Evolutionary conservation across 2,329 filamentous ascomycete species (phyloP).

Genomic region (Lachnellula subtilissima): DNA sequence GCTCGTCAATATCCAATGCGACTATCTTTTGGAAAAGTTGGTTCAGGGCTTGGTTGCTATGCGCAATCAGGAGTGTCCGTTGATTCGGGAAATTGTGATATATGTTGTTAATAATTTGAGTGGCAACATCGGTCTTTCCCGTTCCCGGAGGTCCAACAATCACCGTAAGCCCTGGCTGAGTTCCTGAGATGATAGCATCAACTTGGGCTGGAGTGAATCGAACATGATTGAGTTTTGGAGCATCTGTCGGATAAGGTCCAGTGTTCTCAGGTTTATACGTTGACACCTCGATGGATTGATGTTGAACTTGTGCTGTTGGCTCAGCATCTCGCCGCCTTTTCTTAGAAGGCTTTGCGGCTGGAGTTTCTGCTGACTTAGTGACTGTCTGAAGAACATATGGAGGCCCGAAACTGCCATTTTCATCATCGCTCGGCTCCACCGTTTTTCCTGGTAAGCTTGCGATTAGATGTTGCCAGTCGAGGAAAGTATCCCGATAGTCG

Average conservation of each 20-base stretch:
- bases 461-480: conserved; percentile 91
- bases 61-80: conserved; percentile 85
- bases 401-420: conserved; percentile 70
- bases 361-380: conserved; percentile 48
- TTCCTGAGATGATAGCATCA: conserved; percentile 88
- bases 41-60: conserved; percentile 97
- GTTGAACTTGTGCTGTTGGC: conserved; percentile 54
- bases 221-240: conserved; percentile 73
- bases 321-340: conserved; percentile 81
- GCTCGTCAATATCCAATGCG: conserved; percentile 90
- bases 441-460: conserved; percentile 85
- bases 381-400: conserved; percentile 78
- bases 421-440: conserved; percentile 71
- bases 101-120: conserved; percentile 97
- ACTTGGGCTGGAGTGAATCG: conserved; percentile 89
- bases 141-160: conserved; percentile 94
- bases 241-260: conserved; percentile 83
- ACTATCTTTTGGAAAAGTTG: conserved; percentile 98
- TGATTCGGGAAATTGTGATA: conserved; percentile 97
- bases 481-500: conserved; percentile 90
- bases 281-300: conserved; percentile 72
- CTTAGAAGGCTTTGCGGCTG: conserved; percentile 62
- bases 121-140: conserved; percentile 98
- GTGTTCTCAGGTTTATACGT: conserved; percentile 87
- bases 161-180: conserved; percentile 88